phyloP scores from a whole-genome alignment of 306 rosid species.

The Corylus heterophylla region DNA sequence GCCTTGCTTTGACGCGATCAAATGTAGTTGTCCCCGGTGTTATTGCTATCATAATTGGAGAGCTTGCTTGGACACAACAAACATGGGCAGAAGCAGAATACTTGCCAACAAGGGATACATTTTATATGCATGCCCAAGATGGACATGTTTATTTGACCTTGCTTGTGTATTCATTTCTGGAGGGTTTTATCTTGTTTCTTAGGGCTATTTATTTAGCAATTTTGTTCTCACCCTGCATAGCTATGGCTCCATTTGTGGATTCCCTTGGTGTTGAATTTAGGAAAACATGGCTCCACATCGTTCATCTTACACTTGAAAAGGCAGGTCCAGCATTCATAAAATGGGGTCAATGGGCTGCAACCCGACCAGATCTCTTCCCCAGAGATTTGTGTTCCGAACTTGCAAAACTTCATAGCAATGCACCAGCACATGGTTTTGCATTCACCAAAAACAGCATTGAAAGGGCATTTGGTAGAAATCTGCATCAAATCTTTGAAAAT shows the following conservation, averaged over 20 bases:
- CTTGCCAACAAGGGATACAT: conserved; percentile 38
- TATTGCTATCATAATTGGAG: conserved; percentile 54
- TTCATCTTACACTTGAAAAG: conserved; percentile 58
- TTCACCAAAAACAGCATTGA: conserved; percentile 60
- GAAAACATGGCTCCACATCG: conserved; percentile 61
- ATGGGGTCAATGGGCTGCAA: conserved; percentile 97
- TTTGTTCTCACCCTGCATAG: conserved; percentile 71
- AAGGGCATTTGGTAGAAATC: conserved; percentile 65
- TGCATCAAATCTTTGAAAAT: conserved; percentile 63
- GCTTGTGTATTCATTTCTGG: conserved; percentile 43
- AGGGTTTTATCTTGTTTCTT: conserved; percentile 51
- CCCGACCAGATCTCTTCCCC: conserved; percentile 79
- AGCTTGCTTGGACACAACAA: conserved; percentile 46
- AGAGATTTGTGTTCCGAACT: conserved; percentile 75
- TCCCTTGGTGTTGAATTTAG: conserved; percentile 53
- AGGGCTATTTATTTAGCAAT: conserved; percentile 61
- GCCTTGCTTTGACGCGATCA: conserved; percentile 65
- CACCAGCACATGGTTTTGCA: conserved; percentile 70
- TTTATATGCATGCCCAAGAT: conserved; percentile 47
- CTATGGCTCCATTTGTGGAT: conserved; percentile 64
- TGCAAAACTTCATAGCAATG: conserved; percentile 62
- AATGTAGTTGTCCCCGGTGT: conserved; percentile 63
- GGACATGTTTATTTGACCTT: conserved; percentile 51
- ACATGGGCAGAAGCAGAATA: conserved; percentile 53
- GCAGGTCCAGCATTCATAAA: conserved; percentile 85